A percentile compares a stretch with the other conserved stretches of the same genome.
phyloP scores from a whole-genome alignment of 2,329 filamentous ascomycete species.

The Bipolaris sorokiniana region DNA sequence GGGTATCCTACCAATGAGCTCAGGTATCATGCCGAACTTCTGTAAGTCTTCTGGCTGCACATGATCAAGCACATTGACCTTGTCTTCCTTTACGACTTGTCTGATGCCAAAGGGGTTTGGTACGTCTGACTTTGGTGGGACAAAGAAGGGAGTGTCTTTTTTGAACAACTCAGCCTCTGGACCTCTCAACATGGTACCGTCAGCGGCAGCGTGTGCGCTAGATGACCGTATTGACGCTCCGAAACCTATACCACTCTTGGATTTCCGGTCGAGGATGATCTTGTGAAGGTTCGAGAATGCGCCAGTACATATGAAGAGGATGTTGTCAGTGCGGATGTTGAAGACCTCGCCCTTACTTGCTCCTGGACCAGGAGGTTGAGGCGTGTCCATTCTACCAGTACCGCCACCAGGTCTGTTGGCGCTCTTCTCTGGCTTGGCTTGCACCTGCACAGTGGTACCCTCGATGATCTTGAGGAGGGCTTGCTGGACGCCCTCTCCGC shows the following conservation, averaged over 20 bases:
- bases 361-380: slow-evolving; percentile 27
- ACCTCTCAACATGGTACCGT: slow-evolving; percentile 63
- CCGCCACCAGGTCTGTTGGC: slow-evolving; percentile 34
- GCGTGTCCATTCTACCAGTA: slow-evolving; percentile 29
- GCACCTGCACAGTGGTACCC: slow-evolving; percentile 90
- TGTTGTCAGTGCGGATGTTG: slow-evolving; percentile 90
- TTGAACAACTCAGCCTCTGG: slow-evolving; percentile 65
- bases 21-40: slow-evolving; percentile 88
- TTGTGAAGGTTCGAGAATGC: slow-evolving; percentile 94
- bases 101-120: slow-evolving; percentile 30
- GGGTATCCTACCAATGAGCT: slow-evolving; percentile 93
- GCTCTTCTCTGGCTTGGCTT: slow-evolving; percentile 78
- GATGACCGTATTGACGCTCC: slow-evolving; percentile 75
- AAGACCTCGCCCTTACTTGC: slow-evolving; percentile 63
- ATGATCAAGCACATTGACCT: slow-evolving; percentile 69
- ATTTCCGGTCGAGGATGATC: slow-evolving; percentile 82
- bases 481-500: slow-evolving; percentile 95
- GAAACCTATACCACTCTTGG: slow-evolving; percentile 87
- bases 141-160: slow-evolving; percentile 65
- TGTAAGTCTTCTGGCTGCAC: slow-evolving; percentile 78
- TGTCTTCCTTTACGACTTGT: slow-evolving; percentile 29
- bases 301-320: slow-evolving; percentile 95
- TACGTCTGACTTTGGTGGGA: slow-evolving; percentile 36
- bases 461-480: slow-evolving; percentile 95
- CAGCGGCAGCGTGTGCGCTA: slow-evolving; percentile 56